phyloP scores from a whole-genome alignment of 805 yeast genomes.

The Metschnikowia drakensbergensis region DNA sequence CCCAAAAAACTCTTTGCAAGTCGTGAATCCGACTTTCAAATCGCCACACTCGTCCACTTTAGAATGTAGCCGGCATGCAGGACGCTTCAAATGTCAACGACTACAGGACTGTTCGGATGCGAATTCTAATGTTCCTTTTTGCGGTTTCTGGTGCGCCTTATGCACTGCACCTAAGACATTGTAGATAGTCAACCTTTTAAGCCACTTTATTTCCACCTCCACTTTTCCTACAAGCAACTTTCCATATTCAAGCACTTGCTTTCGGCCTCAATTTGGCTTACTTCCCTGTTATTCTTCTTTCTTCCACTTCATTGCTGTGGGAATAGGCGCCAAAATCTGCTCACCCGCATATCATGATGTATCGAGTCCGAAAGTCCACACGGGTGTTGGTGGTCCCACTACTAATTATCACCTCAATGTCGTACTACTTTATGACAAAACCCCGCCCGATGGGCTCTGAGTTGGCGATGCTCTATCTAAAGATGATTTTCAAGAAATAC shows the following conservation, averaged over 20 bases:
- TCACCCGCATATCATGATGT: background rate
- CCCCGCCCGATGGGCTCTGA: background rate
- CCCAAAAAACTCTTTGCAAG: no score
- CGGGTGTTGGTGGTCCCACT: background rate
- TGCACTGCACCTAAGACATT: background rate
- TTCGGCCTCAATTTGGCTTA: background rate
- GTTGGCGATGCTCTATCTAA: background rate
- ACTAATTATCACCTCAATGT: background rate
- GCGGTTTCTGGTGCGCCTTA: background rate
- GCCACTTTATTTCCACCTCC: background rate
- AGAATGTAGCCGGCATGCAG: no score
- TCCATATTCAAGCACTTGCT: background rate
- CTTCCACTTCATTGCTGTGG: no score
- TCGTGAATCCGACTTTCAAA: no score
- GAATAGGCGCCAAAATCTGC: background rate
- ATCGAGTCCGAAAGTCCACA: conserved; percentile 1
- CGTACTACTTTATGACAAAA: background rate
- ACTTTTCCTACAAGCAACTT: background rate
- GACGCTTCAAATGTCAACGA: no score
- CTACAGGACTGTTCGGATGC: no score
- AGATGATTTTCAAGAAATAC: conserved; percentile 1
- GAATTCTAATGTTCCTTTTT: background rate
- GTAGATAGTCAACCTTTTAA: background rate
- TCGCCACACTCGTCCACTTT: no score
- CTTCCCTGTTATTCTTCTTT: background rate